Evolutionary conservation across 1,284 basidiomycete genomes (phyloP).

Genomic region (Pascua sp.): DNA sequence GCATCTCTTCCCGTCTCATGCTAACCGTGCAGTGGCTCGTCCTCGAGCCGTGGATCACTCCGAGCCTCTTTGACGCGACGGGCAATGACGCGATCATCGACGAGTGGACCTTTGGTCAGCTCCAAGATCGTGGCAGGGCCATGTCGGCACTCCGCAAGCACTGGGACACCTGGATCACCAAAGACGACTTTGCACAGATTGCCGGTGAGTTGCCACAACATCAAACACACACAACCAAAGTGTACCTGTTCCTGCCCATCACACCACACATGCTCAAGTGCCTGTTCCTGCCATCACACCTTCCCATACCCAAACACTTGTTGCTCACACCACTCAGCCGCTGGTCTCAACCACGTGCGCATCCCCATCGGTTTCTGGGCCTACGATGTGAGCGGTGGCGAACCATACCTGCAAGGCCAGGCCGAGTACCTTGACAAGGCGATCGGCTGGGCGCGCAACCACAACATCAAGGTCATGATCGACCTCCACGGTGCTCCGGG

Average conservation of each 20-base stretch:
- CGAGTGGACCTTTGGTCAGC: conserved; percentile 69
- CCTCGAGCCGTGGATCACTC: conserved; percentile 54
- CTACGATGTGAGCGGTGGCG: conserved; percentile 71
- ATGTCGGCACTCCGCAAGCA: conserved; percentile 31
- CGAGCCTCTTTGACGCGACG: conserved; percentile 78
- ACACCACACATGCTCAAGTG: too few species aligned
- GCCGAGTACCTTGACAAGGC: conserved; percentile 56
- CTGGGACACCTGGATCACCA: conserved; percentile 60
- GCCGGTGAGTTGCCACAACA: conserved; percentile 42
- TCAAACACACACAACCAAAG: too few species aligned
- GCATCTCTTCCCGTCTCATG: background rate
- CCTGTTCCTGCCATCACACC: too few species aligned
- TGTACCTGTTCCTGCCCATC: too few species aligned
- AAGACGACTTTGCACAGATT: conserved; percentile 77
- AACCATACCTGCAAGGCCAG: conserved; percentile 61
- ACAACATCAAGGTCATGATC: conserved; percentile 72
- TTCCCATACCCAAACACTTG: background rate
- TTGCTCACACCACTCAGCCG: conserved; percentile 34
- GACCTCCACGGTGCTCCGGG: conserved; percentile 72
- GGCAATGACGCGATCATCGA: conserved; percentile 66
- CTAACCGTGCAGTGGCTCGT: conserved; percentile 32
- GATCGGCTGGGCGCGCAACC: conserved; percentile 69
- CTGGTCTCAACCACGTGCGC: conserved; percentile 73
- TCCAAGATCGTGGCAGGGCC: conserved; percentile 43
- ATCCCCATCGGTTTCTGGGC: conserved; percentile 82